Conservation (phyloP, 805 yeast species). For the Candida stauntonica region DNA sequence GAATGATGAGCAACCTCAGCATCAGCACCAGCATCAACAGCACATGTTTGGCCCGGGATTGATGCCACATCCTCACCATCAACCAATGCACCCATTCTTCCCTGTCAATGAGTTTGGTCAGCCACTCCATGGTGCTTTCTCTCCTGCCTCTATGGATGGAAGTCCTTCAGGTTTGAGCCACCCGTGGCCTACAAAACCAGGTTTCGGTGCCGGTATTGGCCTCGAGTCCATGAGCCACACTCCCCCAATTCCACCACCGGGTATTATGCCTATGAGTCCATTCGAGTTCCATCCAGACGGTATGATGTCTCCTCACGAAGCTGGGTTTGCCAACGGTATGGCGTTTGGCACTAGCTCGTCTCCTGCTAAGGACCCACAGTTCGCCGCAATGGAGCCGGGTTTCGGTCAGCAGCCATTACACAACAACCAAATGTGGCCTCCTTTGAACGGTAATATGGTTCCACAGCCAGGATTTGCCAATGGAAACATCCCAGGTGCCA, state of each 20-base stretch:
- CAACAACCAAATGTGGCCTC: slow-evolving; percentile 25
- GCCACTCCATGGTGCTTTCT: slow-evolving; percentile 21
- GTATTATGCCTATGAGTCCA: slow-evolving; percentile 26
- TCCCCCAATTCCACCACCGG: slow-evolving; percentile 25
- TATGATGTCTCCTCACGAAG: slow-evolving; percentile 14
- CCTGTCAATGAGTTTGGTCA: slow-evolving; percentile 28
- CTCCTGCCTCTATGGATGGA: slow-evolving; percentile 17
- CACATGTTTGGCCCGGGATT: slow-evolving; percentile 16
- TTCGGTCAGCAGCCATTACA: no score
- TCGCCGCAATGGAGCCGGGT: no score
- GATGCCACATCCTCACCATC: no score
- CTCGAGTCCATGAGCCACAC: slow-evolving; percentile 20
- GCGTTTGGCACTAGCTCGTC: slow-evolving; percentile 10
- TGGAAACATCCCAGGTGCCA: slow-evolving; percentile 7
- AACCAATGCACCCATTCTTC: slow-evolving; percentile 26
- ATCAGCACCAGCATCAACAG: neutral
- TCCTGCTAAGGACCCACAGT: no score
- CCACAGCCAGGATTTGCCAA: slow-evolving; percentile 4
- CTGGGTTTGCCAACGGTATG: slow-evolving; percentile 1
- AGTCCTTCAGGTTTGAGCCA: slow-evolving; percentile 15
- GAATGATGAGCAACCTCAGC: slow-evolving; percentile 1
- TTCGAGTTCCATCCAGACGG: slow-evolving; percentile 26
- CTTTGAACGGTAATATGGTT: slow-evolving; percentile 1
- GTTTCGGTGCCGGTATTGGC: slow-evolving; percentile 17
- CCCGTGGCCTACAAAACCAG: slow-evolving; percentile 25